Conservation (phyloP, 345 rosid genomes). For the Cardamine chenopodiifolia region DNA sequence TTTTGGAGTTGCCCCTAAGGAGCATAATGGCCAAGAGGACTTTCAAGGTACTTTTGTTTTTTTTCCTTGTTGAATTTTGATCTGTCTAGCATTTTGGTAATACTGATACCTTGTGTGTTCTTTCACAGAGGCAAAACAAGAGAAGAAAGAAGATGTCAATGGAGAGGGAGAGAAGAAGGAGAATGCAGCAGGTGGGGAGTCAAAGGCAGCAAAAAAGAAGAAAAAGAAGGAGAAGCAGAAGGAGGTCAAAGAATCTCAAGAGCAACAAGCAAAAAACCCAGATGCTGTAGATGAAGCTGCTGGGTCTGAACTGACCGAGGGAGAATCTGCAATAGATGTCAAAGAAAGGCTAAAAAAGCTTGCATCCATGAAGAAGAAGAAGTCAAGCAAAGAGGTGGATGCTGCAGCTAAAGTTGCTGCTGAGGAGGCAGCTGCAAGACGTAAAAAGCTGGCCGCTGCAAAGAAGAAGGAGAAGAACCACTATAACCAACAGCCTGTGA, state of each 20-base stretch:
- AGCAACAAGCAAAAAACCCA: constrained; percentile 37
- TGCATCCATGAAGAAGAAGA: constrained; percentile 69
- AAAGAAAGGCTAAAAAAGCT: constrained; percentile 71
- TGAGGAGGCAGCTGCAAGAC: constrained; percentile 72
- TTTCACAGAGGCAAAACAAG: constrained; percentile 49
- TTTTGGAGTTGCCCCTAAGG: constrained; percentile 55
- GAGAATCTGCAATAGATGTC: constrained; percentile 52
- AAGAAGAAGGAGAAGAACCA: constrained; percentile 92
- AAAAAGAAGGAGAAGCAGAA: constrained; percentile 71
- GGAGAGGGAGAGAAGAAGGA: constrained; percentile 64
- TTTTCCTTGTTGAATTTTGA: neutral
- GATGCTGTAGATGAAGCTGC: constrained; percentile 36
- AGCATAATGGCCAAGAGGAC: constrained; percentile 56
- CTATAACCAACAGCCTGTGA: constrained; percentile 77
- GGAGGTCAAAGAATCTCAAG: constrained; percentile 62
- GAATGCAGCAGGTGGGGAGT: constrained; percentile 53
- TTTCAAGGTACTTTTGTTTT: constrained; percentile 48
- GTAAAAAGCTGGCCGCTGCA: constrained; percentile 73
- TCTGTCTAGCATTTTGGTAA: constrained; percentile 2
- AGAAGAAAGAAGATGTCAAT: constrained; percentile 45
- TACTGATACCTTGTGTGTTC: neutral
- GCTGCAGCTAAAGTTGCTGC: constrained; percentile 74
- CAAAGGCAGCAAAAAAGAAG: constrained; percentile 73
- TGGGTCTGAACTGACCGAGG: constrained; percentile 51
- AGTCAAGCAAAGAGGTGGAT: constrained; percentile 74